Evolutionary conservation across 768 basidiomycete species (phyloP), one percentile per base, ranked within the genome.

Genomic region (Epithele typhae): DNA sequence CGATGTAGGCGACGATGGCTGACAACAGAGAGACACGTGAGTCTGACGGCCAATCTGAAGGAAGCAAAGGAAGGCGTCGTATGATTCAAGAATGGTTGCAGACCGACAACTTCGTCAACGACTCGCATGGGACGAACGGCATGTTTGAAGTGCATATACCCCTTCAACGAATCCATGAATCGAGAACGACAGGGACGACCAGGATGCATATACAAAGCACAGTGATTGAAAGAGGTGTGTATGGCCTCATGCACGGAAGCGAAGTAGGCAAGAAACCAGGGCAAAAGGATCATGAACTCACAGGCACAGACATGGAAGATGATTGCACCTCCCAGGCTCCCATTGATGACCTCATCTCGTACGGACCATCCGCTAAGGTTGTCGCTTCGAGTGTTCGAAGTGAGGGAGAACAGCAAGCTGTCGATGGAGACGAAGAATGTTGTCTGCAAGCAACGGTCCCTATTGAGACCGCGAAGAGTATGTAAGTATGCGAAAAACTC

Each of bases 381-480:
- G 18, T 14, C 64, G 61, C 25, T 68, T 65, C 48, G 51, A 0
- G 56, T 46, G 10, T 22, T 36, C 4, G 50, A 41, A 5, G 56
- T 52, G n/a, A 57, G 48, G 2, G 53, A 54, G 14, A 82, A 64
- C 56, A 82, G 61, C 15, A 73, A 71, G 1, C 78, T 76, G 59
- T 81, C 80, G 14, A 72, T 75, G 0, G 80, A 74, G 2, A 79
- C 80, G 45, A 82, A 81, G 57, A 82, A 82, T 0, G 79, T 81
- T 0, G 79, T 78, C 79, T 30, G 43, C 40, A 36, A 8, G 35
- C 6, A 9, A 36, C 27, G 35, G 17, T 36, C 9, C n/a, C 18
- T n/a, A 36, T 19, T 9, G 17, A 6, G 35, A 36, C 35, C 9
- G 9, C 27, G 27, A 30, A 30, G 8, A 14, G 7, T 14, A 46